Evolutionary conservation across 2,329 filamentous ascomycete genomes (phyloP), one percentile per base, ranked within the genome.

Genomic region (Nothophaeocryptopus gaeumannii): DNA sequence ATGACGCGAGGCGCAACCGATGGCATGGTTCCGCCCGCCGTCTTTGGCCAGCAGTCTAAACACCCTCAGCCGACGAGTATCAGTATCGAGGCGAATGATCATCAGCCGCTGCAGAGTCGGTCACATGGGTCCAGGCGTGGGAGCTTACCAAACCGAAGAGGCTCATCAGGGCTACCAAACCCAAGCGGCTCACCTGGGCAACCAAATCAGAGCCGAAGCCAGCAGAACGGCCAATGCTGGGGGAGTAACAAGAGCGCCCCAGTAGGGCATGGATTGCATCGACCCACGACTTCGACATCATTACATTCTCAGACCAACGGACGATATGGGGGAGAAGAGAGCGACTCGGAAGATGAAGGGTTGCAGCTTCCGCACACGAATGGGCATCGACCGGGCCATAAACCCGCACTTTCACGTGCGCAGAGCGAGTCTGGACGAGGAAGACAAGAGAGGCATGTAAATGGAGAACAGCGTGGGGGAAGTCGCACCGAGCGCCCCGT

Each of bases 291-390:
- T 26, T 26, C 20, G 20, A 26, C 20, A 3, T 26, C 20, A 26
- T 7, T 26, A 26, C 20, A 26, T 7, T 7, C 3, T 26, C 20
- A 26, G 4, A 33, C 10, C 26, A 9, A 42, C 13, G 20, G 34
- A 13, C 9, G 8, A 8, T 29, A 11, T n/a, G 39, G 34, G 20
- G 51, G 41, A 55, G 35, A 56, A 58, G 39, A 68, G 61, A 48
- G 79, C 43, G 60, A 59, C 11, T 58, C 56, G 30, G 64, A 64
- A 29, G 64, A 65, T 42, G 59, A 54, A 9, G 51, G 61, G 11
- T 56, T 67, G 44, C 62, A 77, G 55, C 78, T 85, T 66, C 81
- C 88, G 43, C 89, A 41, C 29, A 33, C 50, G 32, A 52, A 48
- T 47, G 53, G 37, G 16, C 47, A 48, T n/a, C 48, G 38, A 37